Base-by-base conservation (phyloP, 2,329 filamentous ascomycete genomes). In the Colletotrichum sp. region DNA sequence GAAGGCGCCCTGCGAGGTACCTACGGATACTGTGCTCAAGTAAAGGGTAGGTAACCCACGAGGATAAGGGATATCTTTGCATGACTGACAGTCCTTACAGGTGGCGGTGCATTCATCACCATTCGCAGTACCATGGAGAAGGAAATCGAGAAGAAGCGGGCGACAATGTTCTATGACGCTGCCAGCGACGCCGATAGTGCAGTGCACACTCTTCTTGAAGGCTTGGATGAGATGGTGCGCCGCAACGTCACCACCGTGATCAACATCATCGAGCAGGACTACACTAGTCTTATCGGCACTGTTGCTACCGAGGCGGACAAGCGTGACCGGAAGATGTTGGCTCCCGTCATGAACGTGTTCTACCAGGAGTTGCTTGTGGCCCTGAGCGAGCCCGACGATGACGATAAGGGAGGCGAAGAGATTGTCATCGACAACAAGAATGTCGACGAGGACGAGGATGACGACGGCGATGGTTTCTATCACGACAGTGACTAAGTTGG, bases 251-350 rank as follows among this genome's bases (percentile, higher is more conserved):
- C 58, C 6, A 7, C 18, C 6, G 4, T 91, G 82, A 77, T 78
- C 81, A 3, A 86, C 86, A 66, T 52, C 73, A 62, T 7, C 79
- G 81, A 36, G 86, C 26, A 75, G 24, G 73, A 75, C 38, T 75
- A 75, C 28, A 36, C 43, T 9, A 14, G 69, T 10, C 24, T 75
- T 13, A 86, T 30, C 73, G 72, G 68, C 36, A 43, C 55, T 26
- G 68, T 66, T 9, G 68, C 68, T 30, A 66, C 30, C 9, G 62
- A 61, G 55, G 52, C 68, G 2, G 61, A 74, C 28, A 71, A 28
- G 10, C 61, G 72, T 18, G 55, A 26, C 28, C 24, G 61, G 16
- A 74, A 71, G 72, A 30, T 21, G 4, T 28, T 74, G 16, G 9
- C n/a, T 13, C 72, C 72, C 18, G 24, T 66, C n/a, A 30, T 74